Evolutionary conservation across 352 stramenopile genomes (phyloP).

Genomic region (Thalassiosira mediterranea): DNA sequence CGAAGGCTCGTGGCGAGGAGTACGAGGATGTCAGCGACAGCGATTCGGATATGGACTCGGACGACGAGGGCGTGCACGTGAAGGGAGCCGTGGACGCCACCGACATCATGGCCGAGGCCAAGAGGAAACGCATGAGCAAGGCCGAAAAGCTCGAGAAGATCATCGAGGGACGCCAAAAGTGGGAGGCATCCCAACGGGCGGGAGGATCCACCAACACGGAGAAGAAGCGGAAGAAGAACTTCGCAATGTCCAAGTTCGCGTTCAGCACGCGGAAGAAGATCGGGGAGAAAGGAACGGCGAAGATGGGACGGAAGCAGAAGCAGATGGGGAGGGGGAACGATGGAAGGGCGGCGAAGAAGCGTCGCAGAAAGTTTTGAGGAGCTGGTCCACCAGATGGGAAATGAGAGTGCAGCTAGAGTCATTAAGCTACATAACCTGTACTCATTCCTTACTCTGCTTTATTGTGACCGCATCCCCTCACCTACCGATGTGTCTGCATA

Average conservation of each 20-base stretch:
- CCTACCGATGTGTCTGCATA: too few relatives aligned
- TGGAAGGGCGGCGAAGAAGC: conserved; percentile 68
- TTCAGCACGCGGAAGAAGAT: conserved; percentile 85
- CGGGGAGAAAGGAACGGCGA: conserved; percentile 53
- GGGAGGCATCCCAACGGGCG: conserved; percentile 83
- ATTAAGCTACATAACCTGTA: too few relatives aligned
- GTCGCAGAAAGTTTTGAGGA: conserved; percentile 68
- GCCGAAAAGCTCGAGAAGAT: conserved; percentile 84
- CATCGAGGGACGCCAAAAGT: conserved; percentile 90
- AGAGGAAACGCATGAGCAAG: conserved; percentile 78
- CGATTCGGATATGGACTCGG: conserved; percentile 53
- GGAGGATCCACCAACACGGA: conserved; percentile 97
- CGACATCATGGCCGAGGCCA: conserved; percentile 84
- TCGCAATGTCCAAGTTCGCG: conserved; percentile 97
- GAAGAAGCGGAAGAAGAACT: conserved; percentile 97
- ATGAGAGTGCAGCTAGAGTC: too few relatives aligned
- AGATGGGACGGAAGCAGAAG: conserved; percentile 49
- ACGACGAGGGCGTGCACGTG: conserved; percentile 64
- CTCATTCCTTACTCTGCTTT: too few relatives aligned
- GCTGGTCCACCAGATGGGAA: too few relatives aligned
- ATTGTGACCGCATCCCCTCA: too few relatives aligned
- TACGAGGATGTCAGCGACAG: conserved; percentile 74
- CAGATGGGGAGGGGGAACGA: conserved; percentile 31
- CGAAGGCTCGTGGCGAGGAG: conserved; percentile 69
- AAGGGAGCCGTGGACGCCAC: conserved; percentile 71